Evolutionary conservation across 257 asterid species (phyloP), one percentile per base, ranked within the genome.

Genomic region (Solanum clarkiae): DNA sequence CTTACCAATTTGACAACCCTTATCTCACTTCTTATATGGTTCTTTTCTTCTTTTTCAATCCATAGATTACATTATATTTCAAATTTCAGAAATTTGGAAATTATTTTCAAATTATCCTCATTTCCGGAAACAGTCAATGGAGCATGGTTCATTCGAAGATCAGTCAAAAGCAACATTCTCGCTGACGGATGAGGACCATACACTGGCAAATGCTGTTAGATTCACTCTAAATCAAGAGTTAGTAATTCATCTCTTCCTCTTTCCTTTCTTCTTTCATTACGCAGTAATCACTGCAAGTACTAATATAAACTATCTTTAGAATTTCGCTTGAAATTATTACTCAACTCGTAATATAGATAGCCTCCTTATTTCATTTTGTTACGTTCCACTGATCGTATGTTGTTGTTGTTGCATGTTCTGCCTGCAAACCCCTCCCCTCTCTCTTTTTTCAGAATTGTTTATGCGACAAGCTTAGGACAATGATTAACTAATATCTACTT

Each of bases 191-290:
- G 98, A 96, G 90, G 98, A 93, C 87, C 98, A 96, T 85, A 93
- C 98, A 2, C 91, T 96, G 10, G 96, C 98, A 47, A 96, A 94
- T 87, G 88, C 97, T 32, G 83, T 93, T 24, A 91, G 98, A 92
- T 93, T 90, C 82, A 83, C 87, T 26, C 95, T 94, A 53, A 96
- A 93, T 90, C 95, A 93, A 93, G 99, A 95, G 98, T 94, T 26
- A 91, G 98, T 88, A 12, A 82, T 32, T 26, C 79, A 69, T 36
- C 42, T 36, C 9, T 44, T 57, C 66, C 79, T 72, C 56, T 26
- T 66, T 71, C 15, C 10, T 57, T n/a, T 26, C 16, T 69, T 63
- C 36, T 32, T 32, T 32, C 55, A 42, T 0, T 71, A 42, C 42
- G 54, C 54, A 40, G 26, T 18, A 18, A 72, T 20, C 56, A 44